Evolutionary conservation across 768 basidiomycete species (phyloP).

Genomic region (Paxillus ammoniavirescens): DNA sequence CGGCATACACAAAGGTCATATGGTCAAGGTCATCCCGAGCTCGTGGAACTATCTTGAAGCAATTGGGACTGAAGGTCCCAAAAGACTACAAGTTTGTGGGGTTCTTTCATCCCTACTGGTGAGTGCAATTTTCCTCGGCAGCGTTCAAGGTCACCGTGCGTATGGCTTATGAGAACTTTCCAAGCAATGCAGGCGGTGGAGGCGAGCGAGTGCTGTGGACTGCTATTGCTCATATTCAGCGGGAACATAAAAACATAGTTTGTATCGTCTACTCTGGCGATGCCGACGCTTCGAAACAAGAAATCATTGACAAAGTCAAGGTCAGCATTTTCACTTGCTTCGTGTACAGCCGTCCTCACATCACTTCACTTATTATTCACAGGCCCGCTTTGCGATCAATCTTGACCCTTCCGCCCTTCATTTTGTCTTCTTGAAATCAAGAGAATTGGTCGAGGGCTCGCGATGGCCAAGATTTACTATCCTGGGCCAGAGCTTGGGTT

Average conservation of each 20-base stretch:
- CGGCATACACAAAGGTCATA: constrained; percentile 22
- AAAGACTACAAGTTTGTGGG: constrained; percentile 51
- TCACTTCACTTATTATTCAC: neutral
- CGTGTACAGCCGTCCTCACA: neutral
- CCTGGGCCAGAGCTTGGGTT: constrained; percentile 87
- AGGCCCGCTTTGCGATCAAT: constrained; percentile 81
- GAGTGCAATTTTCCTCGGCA: constrained; percentile 22
- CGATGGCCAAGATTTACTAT: constrained; percentile 92
- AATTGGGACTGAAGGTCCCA: constrained; percentile 7
- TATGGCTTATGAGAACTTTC: constrained; percentile 34
- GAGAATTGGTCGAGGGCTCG: constrained; percentile 73
- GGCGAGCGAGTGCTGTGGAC: constrained; percentile 97
- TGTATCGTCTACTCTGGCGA: constrained; percentile 92
- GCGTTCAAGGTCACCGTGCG: neutral
- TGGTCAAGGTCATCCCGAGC: constrained; percentile 19
- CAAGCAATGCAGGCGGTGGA: constrained; percentile 93
- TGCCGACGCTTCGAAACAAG: constrained; percentile 69
- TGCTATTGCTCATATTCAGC: constrained; percentile 76
- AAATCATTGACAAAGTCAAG: constrained; percentile 80
- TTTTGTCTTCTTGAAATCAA: constrained; percentile 77
- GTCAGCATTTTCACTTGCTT: constrained; percentile 35
- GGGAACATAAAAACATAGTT: constrained; percentile 59
- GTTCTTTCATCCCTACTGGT: constrained; percentile 98
- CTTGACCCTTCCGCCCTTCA: constrained; percentile 64
- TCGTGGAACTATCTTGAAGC: constrained; percentile 21